phyloP scores from a whole-genome alignment of 1,139 yeast species.

The Groenewaldozyma sp. region DNA sequence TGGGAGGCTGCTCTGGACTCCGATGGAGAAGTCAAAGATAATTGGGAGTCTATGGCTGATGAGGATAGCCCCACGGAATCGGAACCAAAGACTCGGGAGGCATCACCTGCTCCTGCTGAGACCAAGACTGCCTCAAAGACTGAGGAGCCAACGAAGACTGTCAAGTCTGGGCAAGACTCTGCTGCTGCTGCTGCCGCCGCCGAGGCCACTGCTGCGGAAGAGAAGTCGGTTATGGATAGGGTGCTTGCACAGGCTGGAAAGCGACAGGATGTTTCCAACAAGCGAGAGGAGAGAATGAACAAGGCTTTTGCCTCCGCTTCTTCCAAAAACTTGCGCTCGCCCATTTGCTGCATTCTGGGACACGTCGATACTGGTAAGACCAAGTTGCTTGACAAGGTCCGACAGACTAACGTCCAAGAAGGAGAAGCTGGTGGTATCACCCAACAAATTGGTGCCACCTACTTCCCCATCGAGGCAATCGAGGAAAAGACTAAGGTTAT shows the following conservation, averaged over 20 bases:
- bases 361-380: conserved; percentile 99
- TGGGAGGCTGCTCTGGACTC: conserved; percentile 35
- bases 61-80: conserved; percentile 17
- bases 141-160: conserved; percentile 17
- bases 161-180: conserved; percentile 25
- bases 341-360: conserved; percentile 97
- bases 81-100: conserved; percentile 13
- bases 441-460: conserved; percentile 99
- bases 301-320: conserved; percentile 33
- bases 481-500: conserved; percentile 84
- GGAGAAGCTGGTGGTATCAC: conserved; percentile 99
- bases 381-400: conserved; percentile 86
- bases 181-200: conserved; percentile 21
- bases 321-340: conserved; percentile 68
- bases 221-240: conserved; percentile 20
- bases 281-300: conserved; percentile 32
- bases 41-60: conserved; percentile 26
- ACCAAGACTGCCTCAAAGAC: conserved; percentile 16
- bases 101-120: conserved; percentile 17
- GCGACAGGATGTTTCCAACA: conserved; percentile 28
- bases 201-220: conserved; percentile 23
- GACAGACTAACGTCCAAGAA: conserved; percentile 98
- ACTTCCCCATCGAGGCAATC: conserved; percentile 94
- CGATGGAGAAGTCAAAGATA: conserved; percentile 31
- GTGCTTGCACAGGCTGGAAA: conserved; percentile 19